A percentile compares a stretch with the other conserved stretches of the same genome.
Evolutionary conservation across 768 basidiomycete genomes (phyloP).

Genomic region (Phlebiopsis gigantea): DNA sequence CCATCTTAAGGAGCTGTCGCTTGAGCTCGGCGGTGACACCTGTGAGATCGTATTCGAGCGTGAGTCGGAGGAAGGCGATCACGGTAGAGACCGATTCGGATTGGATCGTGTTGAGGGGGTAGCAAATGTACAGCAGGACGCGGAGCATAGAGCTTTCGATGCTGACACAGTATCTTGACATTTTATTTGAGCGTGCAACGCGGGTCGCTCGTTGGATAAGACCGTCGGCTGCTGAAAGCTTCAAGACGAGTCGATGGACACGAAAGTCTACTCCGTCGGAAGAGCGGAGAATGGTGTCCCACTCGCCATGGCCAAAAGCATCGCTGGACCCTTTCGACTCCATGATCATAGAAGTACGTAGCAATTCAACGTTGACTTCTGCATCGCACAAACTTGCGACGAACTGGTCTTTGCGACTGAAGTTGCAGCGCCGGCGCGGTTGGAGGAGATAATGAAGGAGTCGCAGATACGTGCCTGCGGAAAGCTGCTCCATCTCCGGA

Average conservation of each 20-base stretch:
- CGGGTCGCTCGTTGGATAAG: neutral
- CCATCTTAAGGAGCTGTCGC: neutral
- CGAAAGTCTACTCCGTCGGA: neutral
- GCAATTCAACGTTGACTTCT: neutral
- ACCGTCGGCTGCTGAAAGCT: neutral
- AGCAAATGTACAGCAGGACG: neutral
- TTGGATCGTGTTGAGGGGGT: neutral
- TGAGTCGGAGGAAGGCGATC: neutral
- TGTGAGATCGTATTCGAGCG: neutral
- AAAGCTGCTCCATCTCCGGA: neutral
- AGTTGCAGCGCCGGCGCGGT: neutral
- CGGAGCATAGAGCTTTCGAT: neutral
- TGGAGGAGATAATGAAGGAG: neutral
- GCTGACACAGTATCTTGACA: neutral
- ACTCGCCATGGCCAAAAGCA: neutral
- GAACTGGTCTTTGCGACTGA: neutral
- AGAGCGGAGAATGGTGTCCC: neutral
- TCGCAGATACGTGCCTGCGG: neutral
- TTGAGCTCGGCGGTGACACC: neutral
- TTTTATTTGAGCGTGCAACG: neutral
- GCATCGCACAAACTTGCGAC: neutral
- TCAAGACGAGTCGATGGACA: neutral
- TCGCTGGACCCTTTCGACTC: neutral
- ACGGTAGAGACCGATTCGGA: neutral
- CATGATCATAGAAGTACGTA: neutral